Evolutionary conservation across 441 rosid genomes (phyloP), one percentile per base, ranked within the genome.

Genomic region (Omphalea diandra): DNA sequence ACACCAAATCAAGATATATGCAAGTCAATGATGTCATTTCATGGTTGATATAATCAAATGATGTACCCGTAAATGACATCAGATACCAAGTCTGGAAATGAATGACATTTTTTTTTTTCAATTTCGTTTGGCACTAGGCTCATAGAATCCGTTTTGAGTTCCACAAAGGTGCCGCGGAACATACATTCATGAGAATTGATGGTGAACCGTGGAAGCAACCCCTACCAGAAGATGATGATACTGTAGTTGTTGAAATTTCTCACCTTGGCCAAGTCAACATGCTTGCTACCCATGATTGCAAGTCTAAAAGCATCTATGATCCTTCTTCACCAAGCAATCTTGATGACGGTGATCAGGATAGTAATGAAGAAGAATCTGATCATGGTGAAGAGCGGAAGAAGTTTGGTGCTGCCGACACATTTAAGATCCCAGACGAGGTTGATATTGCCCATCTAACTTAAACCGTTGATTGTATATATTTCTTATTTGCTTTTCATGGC

Each of bases 151-250:
- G 95, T 38, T 90, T 95, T 5, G 93, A 95, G 82, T 90, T 95
- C 70, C 89, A 71, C 74, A 90, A 81, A 83, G 97, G 90, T 47
- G 86, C 90, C 5, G 81, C 89, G 0, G 91, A 90, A 56, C 84
- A 86, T 79, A 87, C 99, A 69, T 93, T 36, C 79, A 95, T 93
- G 99, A 90, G 99, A 69, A 90, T 95, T 54, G 99, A 95, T 73
- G 99, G 97, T 69, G 98, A 90, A 70, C 99, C 98, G 1, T 93
- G 97, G 99, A 93, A 88, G 82, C 98, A 95, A 72, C 99, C 97
- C 55, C 77, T 90, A 41, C 99, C 97, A 29, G 70, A 65, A 2
- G 88, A 86, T 52, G 91, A 87, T 20, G 90, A 89, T 35, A 87
- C 93, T 0, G 95, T 95, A n/a, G 83, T 85, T 14, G 85, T 95